phyloP scores from a whole-genome alignment of 108 stramenopile genomes.

The Conticribra guillardii region DNA sequence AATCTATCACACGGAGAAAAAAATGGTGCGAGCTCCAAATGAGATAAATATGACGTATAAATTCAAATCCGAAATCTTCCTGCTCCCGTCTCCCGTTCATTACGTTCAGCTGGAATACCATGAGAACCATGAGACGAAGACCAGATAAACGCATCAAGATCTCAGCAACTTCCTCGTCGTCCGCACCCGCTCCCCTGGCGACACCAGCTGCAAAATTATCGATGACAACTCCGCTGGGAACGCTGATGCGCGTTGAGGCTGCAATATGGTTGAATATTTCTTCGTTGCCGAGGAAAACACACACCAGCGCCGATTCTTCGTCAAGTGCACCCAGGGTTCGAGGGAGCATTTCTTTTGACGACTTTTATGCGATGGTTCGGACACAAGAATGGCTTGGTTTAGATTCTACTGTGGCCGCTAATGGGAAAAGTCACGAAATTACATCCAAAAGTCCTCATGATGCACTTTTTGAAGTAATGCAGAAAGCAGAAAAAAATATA shows the following conservation, averaged over 20 bases:
- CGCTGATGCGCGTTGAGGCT: neutral
- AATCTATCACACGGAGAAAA: too few relatives aligned
- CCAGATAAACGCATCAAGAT: neutral
- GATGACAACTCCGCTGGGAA: neutral
- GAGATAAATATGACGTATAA: too few relatives aligned
- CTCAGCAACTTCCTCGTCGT: neutral
- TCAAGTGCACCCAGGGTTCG: neutral
- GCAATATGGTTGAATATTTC: neutral
- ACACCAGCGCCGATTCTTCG: neutral
- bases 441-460: neutral
- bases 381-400: neutral
- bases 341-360: neutral
- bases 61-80: too few relatives aligned
- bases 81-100: too few relatives aligned
- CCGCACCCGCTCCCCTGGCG: neutral
- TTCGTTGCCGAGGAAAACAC: neutral
- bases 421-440: neutral
- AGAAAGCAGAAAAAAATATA: neutral
- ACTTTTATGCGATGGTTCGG: neutral
- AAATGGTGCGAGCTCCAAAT: too few relatives aligned
- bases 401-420: neutral
- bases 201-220: neutral
- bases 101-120: too few relatives aligned
- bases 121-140: neutral
- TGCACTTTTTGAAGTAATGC: neutral